Evolutionary conservation across 202 grass and related monocot genomes (phyloP), one percentile per base, ranked within the genome.

Genomic region (Alloteropsis angusta): DNA sequence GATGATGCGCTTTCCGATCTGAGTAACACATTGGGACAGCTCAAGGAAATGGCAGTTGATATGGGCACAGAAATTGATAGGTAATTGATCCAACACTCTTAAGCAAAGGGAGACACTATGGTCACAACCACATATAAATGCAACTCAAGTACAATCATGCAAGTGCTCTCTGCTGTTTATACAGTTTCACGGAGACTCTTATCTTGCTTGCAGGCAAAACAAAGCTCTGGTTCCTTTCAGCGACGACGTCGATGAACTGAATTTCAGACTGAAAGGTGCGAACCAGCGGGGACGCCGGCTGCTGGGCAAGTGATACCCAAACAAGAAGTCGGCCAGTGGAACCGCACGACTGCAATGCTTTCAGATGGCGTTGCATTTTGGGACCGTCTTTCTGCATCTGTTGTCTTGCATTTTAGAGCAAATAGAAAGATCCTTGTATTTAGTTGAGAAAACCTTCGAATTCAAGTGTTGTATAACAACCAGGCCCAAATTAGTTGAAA

Each of bases 1-100:
- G 92, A 99, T 76, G 96, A 99, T 67, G 88, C 73, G 15, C 90
- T 99, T 67, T 85, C 90, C 45, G 92, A 93, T 84, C 71, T 99
- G 69, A 96, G 92, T 75, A 84, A 89, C 60, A 85, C 90, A 19
- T 75, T 99, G 72, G 90, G 81, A 67, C 71, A 91, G 57, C 84
- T 99, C 57, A 96, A 96, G 82, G 86, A 62, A 78, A 99, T 99
- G 86, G 90, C 92, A 58, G 67, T 99, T 8, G 96, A 99, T 81
- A 99, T 99, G 96, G 96, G 96, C 70, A 69, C 79, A 75, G 96
- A 99, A 86, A 85, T 99, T 55, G 88, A 89, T 38, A 95, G 83
- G 96, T 99, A 84, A 53, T 45, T 70, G 72, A 54, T 36, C 7
- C 21, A 17, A 7, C 5, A 23, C 13, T 4, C 5, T 37, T 53